Conservation (phyloP, 2,329 filamentous ascomycete species). For the Biscogniauxia marginata region DNA sequence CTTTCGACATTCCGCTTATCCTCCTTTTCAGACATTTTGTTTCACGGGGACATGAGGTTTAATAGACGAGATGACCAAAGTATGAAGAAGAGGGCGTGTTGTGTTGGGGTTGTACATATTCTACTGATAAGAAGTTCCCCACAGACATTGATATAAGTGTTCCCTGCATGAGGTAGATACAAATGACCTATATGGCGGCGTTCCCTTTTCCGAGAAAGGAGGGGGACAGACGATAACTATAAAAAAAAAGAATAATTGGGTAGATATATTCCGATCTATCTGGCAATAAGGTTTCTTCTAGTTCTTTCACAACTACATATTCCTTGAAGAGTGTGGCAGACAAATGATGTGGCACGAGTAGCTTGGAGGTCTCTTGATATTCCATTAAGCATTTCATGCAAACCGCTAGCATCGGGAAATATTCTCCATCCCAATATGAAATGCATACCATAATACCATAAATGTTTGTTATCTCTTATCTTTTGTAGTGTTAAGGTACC, state of each 20-base stretch:
- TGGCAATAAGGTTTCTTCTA: no score
- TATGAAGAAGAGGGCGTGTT: neutral
- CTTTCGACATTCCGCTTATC: constrained; percentile 3
- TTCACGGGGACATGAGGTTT: neutral
- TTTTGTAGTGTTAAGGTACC: neutral
- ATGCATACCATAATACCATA: no score
- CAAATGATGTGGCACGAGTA: no score
- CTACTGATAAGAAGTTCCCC: neutral
- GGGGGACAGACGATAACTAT: no score
- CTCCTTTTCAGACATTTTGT: constrained; percentile 19
- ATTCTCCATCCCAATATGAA: no score
- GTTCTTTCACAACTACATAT: no score
- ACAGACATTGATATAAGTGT: neutral
- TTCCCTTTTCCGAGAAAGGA: no score
- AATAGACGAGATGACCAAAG: neutral
- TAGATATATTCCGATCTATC: no score
- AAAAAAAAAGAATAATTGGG: no score
- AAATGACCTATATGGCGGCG: neutral
- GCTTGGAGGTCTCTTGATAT: no score
- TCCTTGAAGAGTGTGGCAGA: no score
- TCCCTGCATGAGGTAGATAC: neutral
- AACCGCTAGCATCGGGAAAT: neutral
- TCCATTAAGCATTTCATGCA: neutral
- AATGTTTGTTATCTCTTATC: neutral
- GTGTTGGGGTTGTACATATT: neutral